A percentile compares a stretch with the other conserved stretches of the same genome.
phyloP scores from a whole-genome alignment of 441 rosid genomes.

The Corymbia citriodora region DNA sequence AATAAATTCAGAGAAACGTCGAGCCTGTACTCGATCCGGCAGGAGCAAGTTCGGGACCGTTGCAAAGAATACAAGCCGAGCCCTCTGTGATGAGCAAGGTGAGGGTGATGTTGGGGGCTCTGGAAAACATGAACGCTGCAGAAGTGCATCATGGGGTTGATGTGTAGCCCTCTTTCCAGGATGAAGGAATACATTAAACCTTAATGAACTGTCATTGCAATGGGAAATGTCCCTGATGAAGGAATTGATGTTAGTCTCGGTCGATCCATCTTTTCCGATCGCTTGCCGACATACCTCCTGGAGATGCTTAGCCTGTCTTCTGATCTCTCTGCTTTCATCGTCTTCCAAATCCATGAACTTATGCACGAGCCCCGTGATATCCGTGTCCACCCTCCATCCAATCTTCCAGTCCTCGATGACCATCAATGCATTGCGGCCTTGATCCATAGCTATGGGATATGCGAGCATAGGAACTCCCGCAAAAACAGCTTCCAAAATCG shows the following conservation, averaged over 20 bases:
- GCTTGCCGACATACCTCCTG: constrained; percentile 9
- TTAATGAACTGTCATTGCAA: background rate
- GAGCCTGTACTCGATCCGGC: background rate
- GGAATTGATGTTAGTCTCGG: constrained; percentile 4
- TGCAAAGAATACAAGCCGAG: background rate
- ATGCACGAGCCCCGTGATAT: background rate
- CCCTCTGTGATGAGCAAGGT: background rate
- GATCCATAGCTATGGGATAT: background rate
- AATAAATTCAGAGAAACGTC: background rate
- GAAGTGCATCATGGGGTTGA: background rate
- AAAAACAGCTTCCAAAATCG: background rate
- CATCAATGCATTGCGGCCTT: background rate
- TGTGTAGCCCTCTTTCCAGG: background rate
- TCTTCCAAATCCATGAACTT: constrained; percentile 28
- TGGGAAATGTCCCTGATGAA: constrained; percentile 11
- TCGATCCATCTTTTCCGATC: constrained; percentile 18
- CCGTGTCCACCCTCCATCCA: background rate
- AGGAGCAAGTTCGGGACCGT: background rate
- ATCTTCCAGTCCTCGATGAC: background rate
- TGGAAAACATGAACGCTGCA: background rate
- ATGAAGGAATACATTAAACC: background rate
- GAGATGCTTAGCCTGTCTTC: constrained; percentile 13
- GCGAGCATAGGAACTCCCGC: background rate
- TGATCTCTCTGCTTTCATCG: constrained; percentile 19
- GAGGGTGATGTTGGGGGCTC: background rate